Evolutionary conservation across 306 rosid species (phyloP).

Genomic region (Arachis stenosperma): DNA sequence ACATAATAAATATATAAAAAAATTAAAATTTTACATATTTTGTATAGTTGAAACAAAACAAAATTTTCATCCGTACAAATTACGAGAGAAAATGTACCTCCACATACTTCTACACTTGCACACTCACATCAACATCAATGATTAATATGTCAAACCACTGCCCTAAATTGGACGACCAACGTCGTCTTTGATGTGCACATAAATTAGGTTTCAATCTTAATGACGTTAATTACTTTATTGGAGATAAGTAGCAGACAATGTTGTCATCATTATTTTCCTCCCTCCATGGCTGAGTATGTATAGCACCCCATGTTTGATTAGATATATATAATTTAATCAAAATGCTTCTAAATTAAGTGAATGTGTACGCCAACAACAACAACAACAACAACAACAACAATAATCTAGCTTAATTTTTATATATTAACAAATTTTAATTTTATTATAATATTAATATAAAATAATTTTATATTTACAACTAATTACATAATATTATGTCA

Average conservation of each 20-base stretch:
- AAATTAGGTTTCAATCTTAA: neutral
- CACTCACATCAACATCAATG: neutral
- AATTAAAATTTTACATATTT: neutral
- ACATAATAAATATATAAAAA: too few species aligned
- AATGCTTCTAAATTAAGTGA: neutral
- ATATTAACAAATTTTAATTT: too few species aligned
- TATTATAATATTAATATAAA: too few species aligned
- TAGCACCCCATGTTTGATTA: neutral
- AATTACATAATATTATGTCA: too few species aligned
- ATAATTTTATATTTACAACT: too few species aligned
- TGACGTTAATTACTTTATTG: neutral
- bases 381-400: too few species aligned
- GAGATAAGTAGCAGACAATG: neutral
- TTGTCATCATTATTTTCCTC: neutral
- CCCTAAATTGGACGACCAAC: neutral
- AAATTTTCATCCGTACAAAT: conserved; percentile 44
- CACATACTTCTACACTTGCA: conserved; percentile 18
- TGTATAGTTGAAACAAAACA: neutral
- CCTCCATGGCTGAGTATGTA: too few species aligned
- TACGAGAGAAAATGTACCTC: conserved; percentile 44
- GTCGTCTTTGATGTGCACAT: neutral
- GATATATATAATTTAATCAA: neutral
- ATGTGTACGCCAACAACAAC: neutral
- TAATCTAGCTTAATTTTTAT: too few species aligned
- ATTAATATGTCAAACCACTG: conserved; percentile 29